These are phyloP conservation scores for Prunus mira DNA, from an alignment of 306 rosid genomes.

Conservation along the genomic window DNA sequence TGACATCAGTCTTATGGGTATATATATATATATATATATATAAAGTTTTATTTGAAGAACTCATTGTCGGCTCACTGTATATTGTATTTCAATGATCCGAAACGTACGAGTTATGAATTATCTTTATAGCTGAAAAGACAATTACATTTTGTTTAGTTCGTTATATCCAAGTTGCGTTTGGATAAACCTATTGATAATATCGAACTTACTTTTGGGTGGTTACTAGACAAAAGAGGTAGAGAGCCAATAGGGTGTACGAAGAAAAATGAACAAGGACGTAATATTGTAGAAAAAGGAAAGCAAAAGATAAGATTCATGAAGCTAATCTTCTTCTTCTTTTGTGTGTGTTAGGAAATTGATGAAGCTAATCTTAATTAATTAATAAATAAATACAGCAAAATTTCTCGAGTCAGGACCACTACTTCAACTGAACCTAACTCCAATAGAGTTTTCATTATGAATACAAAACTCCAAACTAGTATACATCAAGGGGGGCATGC, in stretches of 20 bases:
- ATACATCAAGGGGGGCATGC: constrained; percentile 6
- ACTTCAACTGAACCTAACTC: not conserved
- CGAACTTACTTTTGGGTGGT: not conserved
- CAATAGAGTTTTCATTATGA: not conserved
- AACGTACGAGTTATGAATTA: not conserved
- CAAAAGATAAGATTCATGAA: not conserved
- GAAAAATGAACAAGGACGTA: not conserved
- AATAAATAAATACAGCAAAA: not conserved
- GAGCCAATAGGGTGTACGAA: not conserved
- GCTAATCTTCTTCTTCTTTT: not conserved
- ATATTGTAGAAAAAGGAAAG: not conserved
- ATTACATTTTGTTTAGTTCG: too few relatives aligned
- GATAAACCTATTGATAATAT: not conserved
- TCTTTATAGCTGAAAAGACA: too few relatives aligned
- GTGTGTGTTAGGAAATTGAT: not conserved
- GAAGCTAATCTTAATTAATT: not conserved
- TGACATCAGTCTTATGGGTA: too few relatives aligned
- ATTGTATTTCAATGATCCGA: too few relatives aligned
- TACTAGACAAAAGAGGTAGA: not conserved
- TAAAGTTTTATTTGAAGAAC: too few relatives aligned
- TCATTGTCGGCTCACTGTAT: too few relatives aligned
- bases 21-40: too few relatives aligned
- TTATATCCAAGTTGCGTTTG: not conserved
- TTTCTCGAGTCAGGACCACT: not conserved
- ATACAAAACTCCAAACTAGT: not conserved